Conservation (phyloP, 371 early-diverging fungal species). For the Fennellomyces sp. region DNA sequence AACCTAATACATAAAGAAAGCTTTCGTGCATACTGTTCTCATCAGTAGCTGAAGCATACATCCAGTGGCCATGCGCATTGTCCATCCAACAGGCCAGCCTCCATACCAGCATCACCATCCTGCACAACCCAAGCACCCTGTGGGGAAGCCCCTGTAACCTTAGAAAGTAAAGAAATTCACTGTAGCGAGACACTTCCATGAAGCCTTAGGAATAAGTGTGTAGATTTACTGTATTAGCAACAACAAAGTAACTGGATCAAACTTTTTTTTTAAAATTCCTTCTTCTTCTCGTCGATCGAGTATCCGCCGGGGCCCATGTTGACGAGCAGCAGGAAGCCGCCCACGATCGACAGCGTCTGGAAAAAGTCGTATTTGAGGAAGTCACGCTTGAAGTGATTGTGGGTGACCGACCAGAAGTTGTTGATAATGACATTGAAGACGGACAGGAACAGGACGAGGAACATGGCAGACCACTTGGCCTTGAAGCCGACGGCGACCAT, state of each 20-base stretch:
- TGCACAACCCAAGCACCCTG: too few relatives aligned
- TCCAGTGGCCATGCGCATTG: too few relatives aligned
- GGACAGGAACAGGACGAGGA: slow-evolving; percentile 86
- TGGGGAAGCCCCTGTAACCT: too few relatives aligned
- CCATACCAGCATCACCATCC: too few relatives aligned
- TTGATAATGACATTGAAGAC: slow-evolving; percentile 91
- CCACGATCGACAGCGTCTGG: slow-evolving; percentile 95
- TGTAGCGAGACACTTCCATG: too few relatives aligned
- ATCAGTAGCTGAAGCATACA: too few relatives aligned
- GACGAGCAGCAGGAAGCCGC: slow-evolving; percentile 91
- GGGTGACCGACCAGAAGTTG: slow-evolving; percentile 95
- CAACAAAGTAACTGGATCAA: not conserved
- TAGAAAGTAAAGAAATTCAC: too few relatives aligned
- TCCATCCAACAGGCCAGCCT: too few relatives aligned
- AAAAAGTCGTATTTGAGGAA: slow-evolving; percentile 98
- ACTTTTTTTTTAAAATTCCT: slow-evolving; percentile 68
- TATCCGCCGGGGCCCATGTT: slow-evolving; percentile 92
- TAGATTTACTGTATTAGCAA: not conserved
- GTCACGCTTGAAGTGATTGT: slow-evolving; percentile 79
- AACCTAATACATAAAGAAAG: too few relatives aligned
- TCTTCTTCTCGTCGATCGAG: slow-evolving; percentile 97
- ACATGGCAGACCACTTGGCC: slow-evolving; percentile 93
- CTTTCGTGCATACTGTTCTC: too few relatives aligned
- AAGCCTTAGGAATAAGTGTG: too few relatives aligned
- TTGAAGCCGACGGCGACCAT: slow-evolving; percentile 98